Evolutionary conservation across 2,329 filamentous ascomycete genomes (phyloP).

Genomic region (Cercospora zeina): DNA sequence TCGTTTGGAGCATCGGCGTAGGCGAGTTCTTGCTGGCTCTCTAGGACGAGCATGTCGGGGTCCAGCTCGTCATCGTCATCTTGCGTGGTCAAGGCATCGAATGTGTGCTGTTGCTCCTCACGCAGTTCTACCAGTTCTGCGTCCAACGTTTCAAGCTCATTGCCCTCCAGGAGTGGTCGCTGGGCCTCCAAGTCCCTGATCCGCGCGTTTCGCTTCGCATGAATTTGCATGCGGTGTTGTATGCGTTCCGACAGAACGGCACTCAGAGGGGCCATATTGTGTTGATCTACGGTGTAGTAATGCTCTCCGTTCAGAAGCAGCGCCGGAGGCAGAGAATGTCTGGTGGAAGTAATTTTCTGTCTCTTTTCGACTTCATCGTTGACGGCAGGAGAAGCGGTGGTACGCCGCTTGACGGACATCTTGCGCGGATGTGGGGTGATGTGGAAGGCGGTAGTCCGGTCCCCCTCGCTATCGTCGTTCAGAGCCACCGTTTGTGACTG

Average conservation of each 20-base stretch:
- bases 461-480: conserved; percentile 25
- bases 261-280: conserved; percentile 37
- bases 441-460: conserved; percentile 36
- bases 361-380: conserved; percentile 24
- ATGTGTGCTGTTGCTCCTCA: conserved; percentile 34
- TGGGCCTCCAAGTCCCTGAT: conserved; percentile 19
- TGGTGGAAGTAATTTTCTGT: conserved; percentile 32
- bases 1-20: conserved; percentile 33
- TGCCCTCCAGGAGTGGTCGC: conserved; percentile 12
- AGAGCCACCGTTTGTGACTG: conserved; percentile 18
- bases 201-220: conserved; percentile 39
- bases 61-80: conserved; percentile 25
- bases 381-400: conserved; percentile 35
- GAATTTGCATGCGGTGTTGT: conserved; percentile 43
- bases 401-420: conserved; percentile 37
- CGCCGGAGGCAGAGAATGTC: conserved; percentile 38
- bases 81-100: conserved; percentile 35
- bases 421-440: conserved; percentile 38
- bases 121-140: conserved; percentile 20
- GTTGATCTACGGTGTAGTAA: conserved; percentile 31
- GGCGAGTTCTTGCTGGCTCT: conserved; percentile 33
- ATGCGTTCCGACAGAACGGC: conserved; percentile 39
- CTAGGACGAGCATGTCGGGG: conserved; percentile 39
- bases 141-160: conserved; percentile 32
- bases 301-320: conserved; percentile 31